These are phyloP conservation scores for Alternaria triticimaculans DNA, from an alignment of 2,329 filamentous ascomycete genomes.

Conservation along the genomic window DNA sequence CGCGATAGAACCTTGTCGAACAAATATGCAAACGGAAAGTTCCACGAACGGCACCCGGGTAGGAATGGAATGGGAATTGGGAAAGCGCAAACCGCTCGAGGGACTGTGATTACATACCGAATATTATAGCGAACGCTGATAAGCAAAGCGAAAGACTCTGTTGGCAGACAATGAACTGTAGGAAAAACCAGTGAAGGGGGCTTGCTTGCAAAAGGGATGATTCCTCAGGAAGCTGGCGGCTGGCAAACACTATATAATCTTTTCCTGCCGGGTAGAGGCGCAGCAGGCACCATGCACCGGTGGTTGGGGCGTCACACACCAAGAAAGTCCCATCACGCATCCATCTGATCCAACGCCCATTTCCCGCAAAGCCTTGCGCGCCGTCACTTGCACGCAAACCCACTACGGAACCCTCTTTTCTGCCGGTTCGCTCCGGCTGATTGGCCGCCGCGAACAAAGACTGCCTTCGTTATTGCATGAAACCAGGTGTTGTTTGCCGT, in stretches of 20 bases:
- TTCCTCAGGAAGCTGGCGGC: conserved; percentile 3
- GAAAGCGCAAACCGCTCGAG: not conserved
- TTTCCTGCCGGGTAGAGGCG: conserved; percentile 10
- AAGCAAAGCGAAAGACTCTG: not conserved
- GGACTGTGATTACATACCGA: conserved; percentile 5
- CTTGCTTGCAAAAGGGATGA: not conserved
- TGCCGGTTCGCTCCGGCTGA: not conserved
- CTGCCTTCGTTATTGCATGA: conserved; percentile 10
- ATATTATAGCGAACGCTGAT: conserved; percentile 3
- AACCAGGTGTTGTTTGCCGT: conserved; percentile 20
- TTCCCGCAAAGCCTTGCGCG: not conserved
- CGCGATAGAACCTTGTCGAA: conserved; percentile 1
- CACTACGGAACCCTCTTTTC: not conserved
- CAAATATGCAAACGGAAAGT: conserved; percentile 7
- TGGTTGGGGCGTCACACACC: conserved; percentile 20
- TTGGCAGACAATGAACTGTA: not conserved
- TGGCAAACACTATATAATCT: conserved; percentile 23
- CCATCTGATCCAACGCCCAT: not conserved
- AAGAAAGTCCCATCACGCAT: not conserved
- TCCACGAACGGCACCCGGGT: not conserved
- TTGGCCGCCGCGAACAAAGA: conserved; percentile 7
- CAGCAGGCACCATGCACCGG: conserved; percentile 15
- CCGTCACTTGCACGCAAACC: not conserved
- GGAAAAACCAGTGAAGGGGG: not conserved
- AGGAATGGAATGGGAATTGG: not conserved